A percentile compares a stretch with the other conserved stretches of the same genome.
Conservation (phyloP, 73 alveolate genomes). For the Diophrys sp. region DNA sequence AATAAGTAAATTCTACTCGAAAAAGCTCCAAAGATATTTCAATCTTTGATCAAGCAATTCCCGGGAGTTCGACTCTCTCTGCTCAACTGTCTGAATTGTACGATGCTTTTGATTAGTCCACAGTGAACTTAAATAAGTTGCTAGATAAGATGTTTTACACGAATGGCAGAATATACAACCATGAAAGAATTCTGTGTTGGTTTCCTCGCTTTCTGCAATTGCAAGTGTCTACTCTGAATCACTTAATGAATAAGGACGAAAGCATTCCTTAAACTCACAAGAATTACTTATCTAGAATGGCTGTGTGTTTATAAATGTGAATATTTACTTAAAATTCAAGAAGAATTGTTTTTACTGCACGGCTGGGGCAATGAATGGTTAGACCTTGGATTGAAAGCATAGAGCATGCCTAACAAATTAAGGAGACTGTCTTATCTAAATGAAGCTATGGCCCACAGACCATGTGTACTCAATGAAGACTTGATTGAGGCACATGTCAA, state of each 20-base stretch:
- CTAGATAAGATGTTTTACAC: slow-evolving; percentile 20
- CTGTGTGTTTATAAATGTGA: slow-evolving; percentile 45
- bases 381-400: slow-evolving; percentile 22
- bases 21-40: slow-evolving; percentile 18
- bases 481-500: slow-evolving; percentile 14
- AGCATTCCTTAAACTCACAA: slow-evolving; percentile 45
- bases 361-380: slow-evolving; percentile 57
- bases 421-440: slow-evolving; percentile 22
- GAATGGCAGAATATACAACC: slow-evolving; percentile 35
- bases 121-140: slow-evolving; percentile 12
- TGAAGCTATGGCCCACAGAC: slow-evolving; percentile 40
- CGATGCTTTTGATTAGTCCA: slow-evolving; percentile 28
- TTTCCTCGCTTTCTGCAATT: slow-evolving; percentile 40
- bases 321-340: slow-evolving; percentile 34
- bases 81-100: slow-evolving; percentile 4
- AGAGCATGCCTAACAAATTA: slow-evolving; percentile 26
- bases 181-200: slow-evolving; percentile 44
- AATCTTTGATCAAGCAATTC: slow-evolving; percentile 15
- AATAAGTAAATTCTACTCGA: slow-evolving; percentile 30
- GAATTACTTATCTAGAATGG: slow-evolving; percentile 48
- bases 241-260: slow-evolving; percentile 23
- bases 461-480: slow-evolving; percentile 33
- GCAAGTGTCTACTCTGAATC: not conserved
- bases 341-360: slow-evolving; percentile 38
- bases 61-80: no score